phyloP scores from a whole-genome alignment of 2,329 filamentous ascomycete genomes.

The Exophiala xenobiotica region DNA sequence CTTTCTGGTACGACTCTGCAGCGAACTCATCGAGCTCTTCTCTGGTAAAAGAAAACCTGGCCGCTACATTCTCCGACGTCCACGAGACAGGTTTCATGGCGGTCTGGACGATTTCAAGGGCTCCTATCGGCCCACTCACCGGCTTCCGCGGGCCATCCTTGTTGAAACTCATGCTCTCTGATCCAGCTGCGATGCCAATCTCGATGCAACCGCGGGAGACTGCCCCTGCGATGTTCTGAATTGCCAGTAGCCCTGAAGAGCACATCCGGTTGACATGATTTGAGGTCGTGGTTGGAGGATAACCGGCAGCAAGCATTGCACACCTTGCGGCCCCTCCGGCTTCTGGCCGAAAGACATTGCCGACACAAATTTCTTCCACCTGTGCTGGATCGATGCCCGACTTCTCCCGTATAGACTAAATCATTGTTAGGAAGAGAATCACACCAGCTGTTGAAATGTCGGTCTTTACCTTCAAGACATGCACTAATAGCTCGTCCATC shows the following conservation, averaged over 20 bases:
- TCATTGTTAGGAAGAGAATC: too few relatives aligned
- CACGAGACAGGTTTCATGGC: slow-evolving; percentile 90
- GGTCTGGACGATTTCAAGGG: too few relatives aligned
- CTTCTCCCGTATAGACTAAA: background rate
- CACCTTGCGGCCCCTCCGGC: slow-evolving; percentile 87
- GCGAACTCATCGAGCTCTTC: slow-evolving; percentile 81
- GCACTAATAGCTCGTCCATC: slow-evolving; percentile 80
- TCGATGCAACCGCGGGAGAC: slow-evolving; percentile 79
- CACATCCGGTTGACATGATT: slow-evolving; percentile 91
- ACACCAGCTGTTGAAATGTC: slow-evolving; percentile 60
- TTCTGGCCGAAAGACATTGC: slow-evolving; percentile 83
- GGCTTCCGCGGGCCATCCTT: slow-evolving; percentile 44
- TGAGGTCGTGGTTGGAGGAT: slow-evolving; percentile 81
- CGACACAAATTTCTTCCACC: slow-evolving; percentile 84
- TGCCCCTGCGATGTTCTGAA: slow-evolving; percentile 86
- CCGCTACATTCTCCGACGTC: slow-evolving; percentile 91
- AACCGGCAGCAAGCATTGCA: slow-evolving; percentile 82
- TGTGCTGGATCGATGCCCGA: slow-evolving; percentile 66
- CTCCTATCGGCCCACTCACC: too few relatives aligned
- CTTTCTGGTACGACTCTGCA: slow-evolving; percentile 79
- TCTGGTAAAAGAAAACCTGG: slow-evolving; percentile 79
- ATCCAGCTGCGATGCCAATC: slow-evolving; percentile 79
- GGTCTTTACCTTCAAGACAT: slow-evolving; percentile 72
- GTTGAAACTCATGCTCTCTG: slow-evolving; percentile 75
- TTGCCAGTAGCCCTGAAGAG: slow-evolving; percentile 89